A percentile compares a stretch with the other conserved stretches of the same genome.
phyloP scores from a whole-genome alignment of 1,284 basidiomycete genomes.

The Austroboletus niveus region DNA sequence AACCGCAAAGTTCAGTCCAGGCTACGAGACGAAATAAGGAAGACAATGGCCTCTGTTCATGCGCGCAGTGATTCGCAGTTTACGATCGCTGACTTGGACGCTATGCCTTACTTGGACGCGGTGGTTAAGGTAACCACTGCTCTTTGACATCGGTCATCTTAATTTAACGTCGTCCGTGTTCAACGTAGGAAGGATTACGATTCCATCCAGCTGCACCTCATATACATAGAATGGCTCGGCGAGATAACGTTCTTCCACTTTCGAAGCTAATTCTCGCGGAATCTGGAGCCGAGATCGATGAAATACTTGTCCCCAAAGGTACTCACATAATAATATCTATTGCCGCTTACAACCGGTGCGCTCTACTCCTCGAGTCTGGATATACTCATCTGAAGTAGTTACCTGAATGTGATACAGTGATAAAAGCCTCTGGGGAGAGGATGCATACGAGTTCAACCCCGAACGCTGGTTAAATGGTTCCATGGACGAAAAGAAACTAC shows the following conservation, averaged over 20 bases:
- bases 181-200: conserved; percentile 38
- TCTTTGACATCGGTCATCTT: neutral
- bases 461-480: conserved; percentile 45
- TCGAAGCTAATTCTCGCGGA: conserved; percentile 38
- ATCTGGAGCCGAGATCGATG: conserved; percentile 35
- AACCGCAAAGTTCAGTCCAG: conserved; percentile 37
- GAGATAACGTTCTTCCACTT: conserved; percentile 47
- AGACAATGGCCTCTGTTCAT: conserved; percentile 33
- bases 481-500: conserved; percentile 32
- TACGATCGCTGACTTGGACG: conserved; percentile 44
- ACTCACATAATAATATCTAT: conserved; percentile 34
- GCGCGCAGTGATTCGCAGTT: conserved; percentile 40
- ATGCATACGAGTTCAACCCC: conserved; percentile 49
- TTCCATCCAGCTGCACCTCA: conserved; percentile 34
- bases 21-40: conserved; percentile 41
- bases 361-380: neutral
- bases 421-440: conserved; percentile 46
- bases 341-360: conserved; percentile 38
- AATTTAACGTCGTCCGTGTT: neutral
- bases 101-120: conserved; percentile 50
- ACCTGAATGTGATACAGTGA: conserved; percentile 27
- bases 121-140: conserved; percentile 44
- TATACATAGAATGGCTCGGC: conserved; percentile 33
- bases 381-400: neutral
- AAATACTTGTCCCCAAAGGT: conserved; percentile 37